Conservation (phyloP, 2,329 filamentous ascomycete species). For the Penicillium sp. region DNA sequence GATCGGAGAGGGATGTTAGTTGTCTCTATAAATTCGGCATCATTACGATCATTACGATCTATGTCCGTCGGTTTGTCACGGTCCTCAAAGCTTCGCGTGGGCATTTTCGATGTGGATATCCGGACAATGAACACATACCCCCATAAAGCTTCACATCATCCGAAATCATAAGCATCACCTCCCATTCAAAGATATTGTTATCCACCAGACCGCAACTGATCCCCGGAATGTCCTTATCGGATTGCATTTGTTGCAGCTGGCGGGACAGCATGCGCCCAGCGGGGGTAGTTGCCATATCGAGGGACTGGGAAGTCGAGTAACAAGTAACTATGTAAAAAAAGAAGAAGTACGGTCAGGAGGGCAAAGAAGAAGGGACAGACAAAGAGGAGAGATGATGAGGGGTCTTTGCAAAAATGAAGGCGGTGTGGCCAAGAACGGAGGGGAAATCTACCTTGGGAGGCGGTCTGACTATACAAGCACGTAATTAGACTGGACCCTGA, state of each 20-base stretch:
- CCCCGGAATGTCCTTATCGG: slow-evolving; percentile 84
- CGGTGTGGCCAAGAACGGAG: slow-evolving; percentile 17
- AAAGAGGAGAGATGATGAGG: slow-evolving; percentile 9
- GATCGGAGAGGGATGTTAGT: not conserved
- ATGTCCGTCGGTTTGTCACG: not conserved
- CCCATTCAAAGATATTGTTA: slow-evolving; percentile 94
- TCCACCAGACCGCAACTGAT: slow-evolving; percentile 89
- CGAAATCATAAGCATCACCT: slow-evolving; percentile 97
- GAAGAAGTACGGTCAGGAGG: not conserved
- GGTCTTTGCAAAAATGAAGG: slow-evolving; percentile 20
- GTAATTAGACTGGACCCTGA: not conserved
- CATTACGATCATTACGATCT: not conserved
- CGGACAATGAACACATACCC: slow-evolving; percentile 57
- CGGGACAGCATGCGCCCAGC: slow-evolving; percentile 68
- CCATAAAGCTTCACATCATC: slow-evolving; percentile 94
- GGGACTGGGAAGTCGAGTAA: not conserved
- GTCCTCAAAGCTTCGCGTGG: not conserved
- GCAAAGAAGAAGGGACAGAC: not conserved
- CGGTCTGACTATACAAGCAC: not conserved
- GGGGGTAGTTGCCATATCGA: slow-evolving; percentile 45
- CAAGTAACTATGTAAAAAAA: not conserved
- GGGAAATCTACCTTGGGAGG: not conserved
- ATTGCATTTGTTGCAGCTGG: slow-evolving; percentile 94
- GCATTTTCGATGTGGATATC: not conserved
- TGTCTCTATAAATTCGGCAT: not conserved